Percentiles rank a stretch among this genome's conserved stretches.
These are phyloP conservation scores for Amaranthus cruentus DNA, from an alignment of 148 eudicot species.

Conservation along the genomic window DNA sequence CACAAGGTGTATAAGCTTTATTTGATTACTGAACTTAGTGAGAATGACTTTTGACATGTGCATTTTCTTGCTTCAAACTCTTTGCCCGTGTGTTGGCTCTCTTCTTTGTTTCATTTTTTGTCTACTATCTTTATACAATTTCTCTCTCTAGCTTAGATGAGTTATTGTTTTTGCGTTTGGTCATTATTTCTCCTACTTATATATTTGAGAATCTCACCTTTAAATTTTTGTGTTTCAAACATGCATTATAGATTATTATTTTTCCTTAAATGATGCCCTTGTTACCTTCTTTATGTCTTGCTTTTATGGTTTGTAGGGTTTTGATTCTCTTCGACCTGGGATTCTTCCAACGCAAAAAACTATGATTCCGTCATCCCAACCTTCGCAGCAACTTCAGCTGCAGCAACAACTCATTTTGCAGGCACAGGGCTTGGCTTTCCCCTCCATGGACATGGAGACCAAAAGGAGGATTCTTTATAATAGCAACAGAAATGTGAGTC, in stretches of 20 bases:
- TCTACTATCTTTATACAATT: background rate
- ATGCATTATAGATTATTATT: slow-evolving; percentile 4
- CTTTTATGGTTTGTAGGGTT: slow-evolving; percentile 30
- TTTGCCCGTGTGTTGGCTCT: background rate
- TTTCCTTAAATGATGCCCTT: slow-evolving; percentile 5
- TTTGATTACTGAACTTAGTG: background rate
- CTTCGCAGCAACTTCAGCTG: slow-evolving; percentile 48
- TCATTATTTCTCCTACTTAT: background rate
- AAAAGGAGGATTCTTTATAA: slow-evolving; percentile 56
- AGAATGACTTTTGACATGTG: background rate
- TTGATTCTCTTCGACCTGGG: slow-evolving; percentile 53
- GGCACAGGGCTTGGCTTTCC: slow-evolving; percentile 60
- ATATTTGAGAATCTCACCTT: background rate
- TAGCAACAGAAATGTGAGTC: slow-evolving; percentile 41
- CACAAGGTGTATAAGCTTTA: background rate
- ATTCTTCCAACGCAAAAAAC: slow-evolving; percentile 56
- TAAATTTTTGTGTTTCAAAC: slow-evolving; percentile 5
- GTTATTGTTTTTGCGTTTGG: background rate
- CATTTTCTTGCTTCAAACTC: background rate
- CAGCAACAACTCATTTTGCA: slow-evolving; percentile 57
- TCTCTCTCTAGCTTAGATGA: background rate
- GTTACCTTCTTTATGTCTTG: slow-evolving; percentile 4
- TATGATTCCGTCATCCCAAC: slow-evolving; percentile 53
- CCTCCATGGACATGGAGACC: slow-evolving; percentile 56
- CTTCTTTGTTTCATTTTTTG: background rate